Evolutionary conservation across 768 basidiomycete species (phyloP).

Genomic region (Phylloporus arenicola): DNA sequence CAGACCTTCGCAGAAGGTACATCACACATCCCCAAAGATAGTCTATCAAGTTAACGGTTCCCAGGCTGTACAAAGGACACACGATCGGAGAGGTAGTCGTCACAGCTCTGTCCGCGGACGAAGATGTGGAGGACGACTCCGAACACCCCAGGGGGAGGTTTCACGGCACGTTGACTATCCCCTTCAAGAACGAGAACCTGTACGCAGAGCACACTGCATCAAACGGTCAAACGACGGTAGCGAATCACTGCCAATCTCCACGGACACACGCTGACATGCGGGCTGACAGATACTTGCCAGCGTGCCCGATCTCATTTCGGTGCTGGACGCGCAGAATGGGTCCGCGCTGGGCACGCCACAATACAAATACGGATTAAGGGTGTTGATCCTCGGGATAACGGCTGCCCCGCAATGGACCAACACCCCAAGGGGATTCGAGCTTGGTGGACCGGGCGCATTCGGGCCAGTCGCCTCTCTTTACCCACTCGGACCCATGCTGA

Average conservation of each 20-base stretch:
- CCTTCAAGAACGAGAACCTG: conserved; percentile 62
- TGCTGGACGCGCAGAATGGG: conserved; percentile 59
- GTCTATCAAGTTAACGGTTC: not conserved
- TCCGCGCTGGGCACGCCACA: conserved; percentile 59
- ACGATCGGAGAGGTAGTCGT: conserved; percentile 36
- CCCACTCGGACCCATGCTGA: conserved; percentile 4
- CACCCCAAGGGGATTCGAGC: conserved; percentile 42
- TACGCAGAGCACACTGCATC: conserved; percentile 39
- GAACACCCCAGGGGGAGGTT: conserved; percentile 18
- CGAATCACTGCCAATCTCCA: not conserved
- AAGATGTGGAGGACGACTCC: conserved; percentile 24
- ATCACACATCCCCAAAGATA: not conserved
- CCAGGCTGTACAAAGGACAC: conserved; percentile 35
- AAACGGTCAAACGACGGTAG: conserved; percentile 24
- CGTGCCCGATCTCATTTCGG: conserved; percentile 62
- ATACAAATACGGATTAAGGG: conserved; percentile 56
- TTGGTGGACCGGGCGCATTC: conserved; percentile 51
- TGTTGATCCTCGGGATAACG: conserved; percentile 43
- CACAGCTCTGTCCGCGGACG: conserved; percentile 23
- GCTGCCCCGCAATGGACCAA: conserved; percentile 54
- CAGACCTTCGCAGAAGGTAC: conserved; percentile 40
- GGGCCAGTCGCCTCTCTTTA: conserved; percentile 32
- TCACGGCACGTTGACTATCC: conserved; percentile 38
- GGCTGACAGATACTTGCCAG: conserved; percentile 40
- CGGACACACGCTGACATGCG: not conserved